Evolutionary conservation across 306 rosid species (phyloP).

Genomic region (Vigna trinervia): DNA sequence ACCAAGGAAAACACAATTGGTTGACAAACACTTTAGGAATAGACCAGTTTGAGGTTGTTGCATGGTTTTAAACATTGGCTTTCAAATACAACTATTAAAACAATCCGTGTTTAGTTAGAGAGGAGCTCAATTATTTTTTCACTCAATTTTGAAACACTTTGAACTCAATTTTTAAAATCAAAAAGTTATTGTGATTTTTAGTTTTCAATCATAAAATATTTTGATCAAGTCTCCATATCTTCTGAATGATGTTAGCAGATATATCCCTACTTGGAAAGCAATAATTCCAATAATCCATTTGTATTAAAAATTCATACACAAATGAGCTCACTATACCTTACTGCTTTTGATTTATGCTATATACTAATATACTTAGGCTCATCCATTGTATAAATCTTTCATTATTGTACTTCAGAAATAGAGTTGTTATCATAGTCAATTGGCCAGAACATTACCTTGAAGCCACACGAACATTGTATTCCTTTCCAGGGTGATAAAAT

Average conservation of each 20-base stretch:
- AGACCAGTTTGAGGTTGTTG: too few relatives aligned
- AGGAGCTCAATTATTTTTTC: too few relatives aligned
- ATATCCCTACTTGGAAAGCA: not conserved
- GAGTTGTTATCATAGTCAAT: conserved; percentile 7
- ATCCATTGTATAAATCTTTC: conserved; percentile 25
- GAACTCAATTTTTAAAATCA: too few relatives aligned
- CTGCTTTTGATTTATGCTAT: conserved; percentile 12
- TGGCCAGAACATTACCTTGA: conserved; percentile 62
- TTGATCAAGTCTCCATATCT: conserved; percentile 29
- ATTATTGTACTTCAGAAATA: conserved; percentile 22
- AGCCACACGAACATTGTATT: conserved; percentile 90
- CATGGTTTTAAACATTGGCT: too few relatives aligned
- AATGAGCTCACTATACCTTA: conserved; percentile 10
- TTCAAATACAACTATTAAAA: too few relatives aligned
- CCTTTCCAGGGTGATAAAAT: conserved; percentile 91
- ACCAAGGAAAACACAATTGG: too few relatives aligned
- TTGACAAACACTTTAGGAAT: too few relatives aligned
- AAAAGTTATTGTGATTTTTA: too few relatives aligned
- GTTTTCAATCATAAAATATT: too few relatives aligned
- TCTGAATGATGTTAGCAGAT: not conserved
- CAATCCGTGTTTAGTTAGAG: too few relatives aligned
- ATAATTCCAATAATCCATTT: conserved; percentile 2
- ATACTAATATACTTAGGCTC: conserved; percentile 23
- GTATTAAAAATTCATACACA: conserved; percentile 8
- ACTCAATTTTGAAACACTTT: too few relatives aligned